Evolutionary conservation across 1,139 yeast genomes (phyloP).

Genomic region (Blastobotrys buckinghamii): DNA sequence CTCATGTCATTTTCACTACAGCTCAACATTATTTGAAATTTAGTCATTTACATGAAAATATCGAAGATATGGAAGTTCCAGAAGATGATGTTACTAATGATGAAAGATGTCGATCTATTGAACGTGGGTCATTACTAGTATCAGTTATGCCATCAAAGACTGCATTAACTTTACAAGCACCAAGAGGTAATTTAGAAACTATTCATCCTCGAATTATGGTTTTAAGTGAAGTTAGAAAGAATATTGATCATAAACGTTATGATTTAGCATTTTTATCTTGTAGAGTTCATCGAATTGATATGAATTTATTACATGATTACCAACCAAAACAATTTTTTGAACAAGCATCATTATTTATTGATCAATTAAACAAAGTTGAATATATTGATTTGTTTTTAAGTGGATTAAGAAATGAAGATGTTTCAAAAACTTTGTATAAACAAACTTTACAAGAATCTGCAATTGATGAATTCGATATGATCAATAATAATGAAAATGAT

Average conservation of each 20-base stretch:
- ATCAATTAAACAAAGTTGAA: slow-evolving; percentile 65
- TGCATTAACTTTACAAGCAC: slow-evolving; percentile 84
- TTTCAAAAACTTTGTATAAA: slow-evolving; percentile 70
- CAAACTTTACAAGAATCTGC: slow-evolving; percentile 48
- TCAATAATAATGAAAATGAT: not conserved
- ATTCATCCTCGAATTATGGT: slow-evolving; percentile 92
- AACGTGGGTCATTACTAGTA: slow-evolving; percentile 81
- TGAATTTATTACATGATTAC: slow-evolving; percentile 86
- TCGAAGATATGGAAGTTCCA: slow-evolving; percentile 28
- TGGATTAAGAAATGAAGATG: slow-evolving; percentile 82
- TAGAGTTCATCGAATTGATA: slow-evolving; percentile 84
- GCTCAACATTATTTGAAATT: slow-evolving; percentile 83
- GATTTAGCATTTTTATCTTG: slow-evolving; percentile 72
- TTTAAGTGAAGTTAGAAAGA: slow-evolving; percentile 69
- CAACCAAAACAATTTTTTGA: slow-evolving; percentile 61
- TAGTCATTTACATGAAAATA: slow-evolving; percentile 55
- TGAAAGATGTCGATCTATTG: slow-evolving; percentile 84
- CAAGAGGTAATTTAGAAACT: slow-evolving; percentile 93
- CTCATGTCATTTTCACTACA: slow-evolving; percentile 76
- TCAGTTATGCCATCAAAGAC: slow-evolving; percentile 78
- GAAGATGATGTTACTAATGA: slow-evolving; percentile 43
- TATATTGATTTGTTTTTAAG: slow-evolving; percentile 84
- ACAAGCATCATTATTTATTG: slow-evolving; percentile 63
- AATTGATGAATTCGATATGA: slow-evolving; percentile 19
- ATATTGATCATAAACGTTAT: slow-evolving; percentile 54